Conservation (phyloP, 2,329 filamentous ascomycete species). For the Dendryphion nanum region DNA sequence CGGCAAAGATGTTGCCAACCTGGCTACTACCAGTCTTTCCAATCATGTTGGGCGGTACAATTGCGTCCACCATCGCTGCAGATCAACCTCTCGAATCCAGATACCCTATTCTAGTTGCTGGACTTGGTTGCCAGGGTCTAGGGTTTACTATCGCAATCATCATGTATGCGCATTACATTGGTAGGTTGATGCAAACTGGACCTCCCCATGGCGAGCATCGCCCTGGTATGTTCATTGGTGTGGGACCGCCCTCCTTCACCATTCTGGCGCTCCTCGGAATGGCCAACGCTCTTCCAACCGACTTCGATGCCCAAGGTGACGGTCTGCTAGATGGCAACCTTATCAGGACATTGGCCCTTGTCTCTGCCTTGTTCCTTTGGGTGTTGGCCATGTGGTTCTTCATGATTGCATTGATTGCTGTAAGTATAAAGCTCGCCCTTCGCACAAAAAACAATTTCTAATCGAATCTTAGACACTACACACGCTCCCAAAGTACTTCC, state of each 20-base stretch:
- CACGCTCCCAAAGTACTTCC: slow-evolving; percentile 51
- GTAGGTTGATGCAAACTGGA: slow-evolving; percentile 66
- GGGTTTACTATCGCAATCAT: slow-evolving; percentile 67
- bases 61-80: slow-evolving; percentile 64
- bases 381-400: slow-evolving; percentile 60
- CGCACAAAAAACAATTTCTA: slow-evolving; percentile 30
- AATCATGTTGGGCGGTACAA: slow-evolving; percentile 70
- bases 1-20: slow-evolving; percentile 70
- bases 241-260: slow-evolving; percentile 71
- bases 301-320: slow-evolving; percentile 46
- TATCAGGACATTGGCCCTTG: slow-evolving; percentile 48
- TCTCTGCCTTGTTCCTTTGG: slow-evolving; percentile 61
- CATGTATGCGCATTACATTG: slow-evolving; percentile 73
- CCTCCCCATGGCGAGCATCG: slow-evolving; percentile 64
- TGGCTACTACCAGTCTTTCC: slow-evolving; percentile 76
- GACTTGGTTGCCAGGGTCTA: slow-evolving; percentile 67
- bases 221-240: slow-evolving; percentile 72
- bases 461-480: slow-evolving; percentile 23
- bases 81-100: slow-evolving; percentile 58
- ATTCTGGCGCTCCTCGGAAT: slow-evolving; percentile 69
- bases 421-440: slow-evolving; percentile 16
- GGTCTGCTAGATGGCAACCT: slow-evolving; percentile 45
- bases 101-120: slow-evolving; percentile 64
- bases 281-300: slow-evolving; percentile 51
- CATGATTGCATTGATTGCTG: slow-evolving; percentile 40